Conservation (phyloP, 2,329 filamentous ascomycete genomes). For the Dactylellina sp. region DNA sequence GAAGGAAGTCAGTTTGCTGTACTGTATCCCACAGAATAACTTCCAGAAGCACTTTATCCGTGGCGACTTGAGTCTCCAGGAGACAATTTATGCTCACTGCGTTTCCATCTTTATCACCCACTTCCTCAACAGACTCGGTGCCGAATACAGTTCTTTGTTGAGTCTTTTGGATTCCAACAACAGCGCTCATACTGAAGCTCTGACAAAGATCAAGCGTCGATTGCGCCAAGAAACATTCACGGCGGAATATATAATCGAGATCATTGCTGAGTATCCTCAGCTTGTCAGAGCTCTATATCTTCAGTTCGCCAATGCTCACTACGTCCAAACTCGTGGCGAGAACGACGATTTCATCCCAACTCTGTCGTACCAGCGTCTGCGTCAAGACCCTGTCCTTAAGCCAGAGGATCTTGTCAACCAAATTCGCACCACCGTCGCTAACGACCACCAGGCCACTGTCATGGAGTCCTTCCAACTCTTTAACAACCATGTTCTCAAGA, state of each 20-base stretch:
- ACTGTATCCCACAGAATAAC: constrained; percentile 97
- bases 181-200: constrained; percentile 83
- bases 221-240: constrained; percentile 97
- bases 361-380: constrained; percentile 74
- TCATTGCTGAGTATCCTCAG: constrained; percentile 89
- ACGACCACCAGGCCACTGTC: constrained; percentile 97
- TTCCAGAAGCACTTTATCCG: constrained; percentile 89
- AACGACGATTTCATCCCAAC: constrained; percentile 78
- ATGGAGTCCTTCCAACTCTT: constrained; percentile 97
- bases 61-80: constrained; percentile 88
- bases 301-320: constrained; percentile 89
- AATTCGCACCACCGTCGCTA: constrained; percentile 82
- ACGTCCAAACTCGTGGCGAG: constrained; percentile 74
- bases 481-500: constrained; percentile 93
- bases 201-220: constrained; percentile 94
- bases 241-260: constrained; percentile 96
- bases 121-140: constrained; percentile 90
- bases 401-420: constrained; percentile 78
- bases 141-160: constrained; percentile 88
- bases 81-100: constrained; percentile 96
- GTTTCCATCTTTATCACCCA: constrained; percentile 98
- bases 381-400: constrained; percentile 79
- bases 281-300: constrained; percentile 90
- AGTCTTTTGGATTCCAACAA: constrained; percentile 84
- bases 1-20: constrained; percentile 95